phyloP scores from a whole-genome alignment of 139 green algal genomes.

The Chlorella sorokiniana region DNA sequence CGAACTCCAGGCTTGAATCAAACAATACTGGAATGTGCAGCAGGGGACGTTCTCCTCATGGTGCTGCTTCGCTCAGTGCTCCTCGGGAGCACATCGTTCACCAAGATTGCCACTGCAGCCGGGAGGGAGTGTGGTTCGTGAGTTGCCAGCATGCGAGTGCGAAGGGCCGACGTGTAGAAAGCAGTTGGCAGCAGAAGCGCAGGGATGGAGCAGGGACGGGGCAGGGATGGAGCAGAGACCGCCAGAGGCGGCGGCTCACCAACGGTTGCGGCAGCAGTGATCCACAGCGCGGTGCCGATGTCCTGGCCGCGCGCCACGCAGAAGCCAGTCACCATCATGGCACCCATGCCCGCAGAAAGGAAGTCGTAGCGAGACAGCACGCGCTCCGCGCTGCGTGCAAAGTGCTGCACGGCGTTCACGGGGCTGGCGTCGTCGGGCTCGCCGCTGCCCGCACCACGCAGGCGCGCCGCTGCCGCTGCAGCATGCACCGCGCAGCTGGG shows the following conservation, averaged over 20 bases:
- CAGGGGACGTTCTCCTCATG: background rate
- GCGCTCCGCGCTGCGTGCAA: conserved; percentile 6
- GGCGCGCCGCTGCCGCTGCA: too few species aligned
- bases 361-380: conserved; percentile 60
- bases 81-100: conserved; percentile 37
- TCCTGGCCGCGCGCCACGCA: conserved; percentile 63
- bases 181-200: background rate
- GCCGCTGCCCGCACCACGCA: background rate
- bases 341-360: conserved; percentile 55
- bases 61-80: conserved; percentile 1
- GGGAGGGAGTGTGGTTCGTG: background rate
- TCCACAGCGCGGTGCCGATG: conserved; percentile 54
- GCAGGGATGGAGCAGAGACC: background rate
- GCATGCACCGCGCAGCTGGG: background rate
- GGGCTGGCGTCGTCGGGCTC: background rate
- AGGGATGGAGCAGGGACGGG: background rate
- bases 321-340: conserved; percentile 61
- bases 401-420: background rate
- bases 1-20: background rate
- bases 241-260: background rate
- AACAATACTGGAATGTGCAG: background rate
- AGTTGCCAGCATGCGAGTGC: background rate
- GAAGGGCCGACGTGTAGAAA: background rate
- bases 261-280: conserved; percentile 57
- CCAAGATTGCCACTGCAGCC: conserved; percentile 29